phyloP scores from a whole-genome alignment of 805 yeast species.

The Barnettozyma salicaria region DNA sequence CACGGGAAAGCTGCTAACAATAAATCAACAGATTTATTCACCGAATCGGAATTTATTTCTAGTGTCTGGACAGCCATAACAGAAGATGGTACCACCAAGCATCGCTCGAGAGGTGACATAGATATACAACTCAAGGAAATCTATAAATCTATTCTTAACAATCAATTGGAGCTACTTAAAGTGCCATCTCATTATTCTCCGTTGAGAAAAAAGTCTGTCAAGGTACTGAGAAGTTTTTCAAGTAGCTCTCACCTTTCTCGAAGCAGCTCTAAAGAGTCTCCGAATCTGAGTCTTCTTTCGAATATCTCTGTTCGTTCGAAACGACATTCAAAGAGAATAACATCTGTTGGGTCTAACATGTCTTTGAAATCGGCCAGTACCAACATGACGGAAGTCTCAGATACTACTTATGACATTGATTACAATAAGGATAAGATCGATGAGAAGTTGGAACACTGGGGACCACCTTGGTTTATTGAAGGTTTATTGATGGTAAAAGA shows the following conservation, averaged over 20 bases:
- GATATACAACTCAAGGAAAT: neutral
- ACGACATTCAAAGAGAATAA: constrained; percentile 20
- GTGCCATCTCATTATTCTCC: neutral
- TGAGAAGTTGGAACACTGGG: constrained; percentile 55
- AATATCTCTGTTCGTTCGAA: constrained; percentile 21
- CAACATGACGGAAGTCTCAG: constrained; percentile 11
- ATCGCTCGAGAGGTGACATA: too few species aligned
- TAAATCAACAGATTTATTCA: constrained; percentile 30
- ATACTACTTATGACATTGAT: constrained; percentile 26
- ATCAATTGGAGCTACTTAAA: constrained; percentile 17
- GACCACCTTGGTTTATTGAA: constrained; percentile 77
- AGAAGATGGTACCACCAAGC: too few species aligned
- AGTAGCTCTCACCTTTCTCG: constrained; percentile 7
- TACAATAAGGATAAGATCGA: constrained; percentile 43
- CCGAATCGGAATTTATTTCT: constrained; percentile 38
- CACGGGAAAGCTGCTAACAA: constrained; percentile 41
- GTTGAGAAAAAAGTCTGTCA: constrained; percentile 7
- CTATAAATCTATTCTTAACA: constrained; percentile 32
- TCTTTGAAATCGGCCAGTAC: constrained; percentile 8
- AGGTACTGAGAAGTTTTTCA: constrained; percentile 11
- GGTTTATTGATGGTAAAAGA: constrained; percentile 45
- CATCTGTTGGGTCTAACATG: constrained; percentile 22
- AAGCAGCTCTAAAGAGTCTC: neutral
- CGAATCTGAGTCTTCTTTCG: too few species aligned
- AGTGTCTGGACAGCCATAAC: constrained; percentile 45